A percentile compares a stretch with the other conserved stretches of the same genome.
Evolutionary conservation across 2,329 filamentous ascomycete species (phyloP).

Genomic region (Acrocalymma vagum): DNA sequence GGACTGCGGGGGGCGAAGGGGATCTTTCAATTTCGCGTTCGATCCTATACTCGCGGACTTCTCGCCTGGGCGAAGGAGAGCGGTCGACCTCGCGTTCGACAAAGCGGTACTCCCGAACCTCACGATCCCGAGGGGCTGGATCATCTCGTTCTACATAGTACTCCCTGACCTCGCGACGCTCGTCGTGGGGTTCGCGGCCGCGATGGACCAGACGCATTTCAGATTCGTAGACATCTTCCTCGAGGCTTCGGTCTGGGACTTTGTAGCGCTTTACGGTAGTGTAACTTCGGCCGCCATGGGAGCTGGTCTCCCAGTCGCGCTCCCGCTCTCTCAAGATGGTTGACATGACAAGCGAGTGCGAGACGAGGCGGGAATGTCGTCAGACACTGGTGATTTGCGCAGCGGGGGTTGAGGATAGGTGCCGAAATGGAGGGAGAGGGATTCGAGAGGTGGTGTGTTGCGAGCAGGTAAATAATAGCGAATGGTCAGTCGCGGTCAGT

Average conservation of each 20-base stretch:
- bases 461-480: slow-evolving; percentile 5
- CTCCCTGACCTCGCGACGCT: slow-evolving; percentile 45
- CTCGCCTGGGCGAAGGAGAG: slow-evolving; percentile 53
- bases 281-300: slow-evolving; percentile 52
- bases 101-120: slow-evolving; percentile 48
- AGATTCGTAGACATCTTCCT: slow-evolving; percentile 53
- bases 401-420: slow-evolving; percentile 6
- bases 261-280: slow-evolving; percentile 69
- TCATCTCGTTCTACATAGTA: slow-evolving; percentile 49
- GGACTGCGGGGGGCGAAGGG: slow-evolving; percentile 50
- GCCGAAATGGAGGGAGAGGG: slow-evolving; percentile 4
- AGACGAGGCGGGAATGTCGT: slow-evolving; percentile 5
- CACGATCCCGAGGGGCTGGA: slow-evolving; percentile 31
- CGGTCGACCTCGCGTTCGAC: slow-evolving; percentile 42
- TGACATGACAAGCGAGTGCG: slow-evolving; percentile 47
- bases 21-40: slow-evolving; percentile 60
- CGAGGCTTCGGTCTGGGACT: slow-evolving; percentile 56
- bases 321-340: slow-evolving; percentile 56
- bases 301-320: slow-evolving; percentile 53
- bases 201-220: slow-evolving; percentile 59
- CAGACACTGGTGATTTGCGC: slow-evolving; percentile 2
- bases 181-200: slow-evolving; percentile 38
- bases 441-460: slow-evolving; percentile 9
- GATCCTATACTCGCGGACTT: slow-evolving; percentile 60
- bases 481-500: slow-evolving; percentile 21